Evolutionary conservation across 2,329 filamentous ascomycete species (phyloP).

Genomic region (Paecilomyces sp.): DNA sequence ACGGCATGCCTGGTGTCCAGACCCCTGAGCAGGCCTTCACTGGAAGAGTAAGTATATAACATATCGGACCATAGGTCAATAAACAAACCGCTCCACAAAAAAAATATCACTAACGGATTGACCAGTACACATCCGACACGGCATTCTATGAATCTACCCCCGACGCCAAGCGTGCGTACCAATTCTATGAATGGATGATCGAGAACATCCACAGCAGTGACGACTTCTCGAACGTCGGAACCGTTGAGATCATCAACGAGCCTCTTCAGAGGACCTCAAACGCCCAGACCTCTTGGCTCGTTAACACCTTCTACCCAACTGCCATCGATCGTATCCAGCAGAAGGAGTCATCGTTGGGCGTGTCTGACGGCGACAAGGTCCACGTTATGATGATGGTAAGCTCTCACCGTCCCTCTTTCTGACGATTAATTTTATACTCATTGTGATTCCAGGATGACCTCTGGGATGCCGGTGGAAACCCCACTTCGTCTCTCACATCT

Average conservation of each 20-base stretch:
- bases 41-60: constrained; percentile 20
- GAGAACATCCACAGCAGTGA: constrained; percentile 39
- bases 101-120: background rate
- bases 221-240: constrained; percentile 46
- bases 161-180: constrained; percentile 45
- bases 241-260: constrained; percentile 50
- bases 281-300: constrained; percentile 28
- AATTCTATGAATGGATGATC: constrained; percentile 47
- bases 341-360: constrained; percentile 1
- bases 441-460: background rate
- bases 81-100: background rate
- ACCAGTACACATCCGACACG: background rate
- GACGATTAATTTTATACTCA: background rate
- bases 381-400: constrained; percentile 5
- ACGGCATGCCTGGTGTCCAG: constrained; percentile 42
- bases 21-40: constrained; percentile 36
- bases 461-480: background rate
- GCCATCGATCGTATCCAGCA: constrained; percentile 2
- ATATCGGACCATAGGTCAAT: background rate
- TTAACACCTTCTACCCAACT: constrained; percentile 20
- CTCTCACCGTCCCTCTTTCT: background rate
- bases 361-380: background rate
- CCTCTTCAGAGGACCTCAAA: constrained; percentile 19
- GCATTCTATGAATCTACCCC: constrained; percentile 20
- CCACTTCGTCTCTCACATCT: background rate